Percentiles rank a stretch among this genome's conserved stretches.
phyloP scores from a whole-genome alignment of 73 alveolate genomes.

The Stentor coeruleus region DNA sequence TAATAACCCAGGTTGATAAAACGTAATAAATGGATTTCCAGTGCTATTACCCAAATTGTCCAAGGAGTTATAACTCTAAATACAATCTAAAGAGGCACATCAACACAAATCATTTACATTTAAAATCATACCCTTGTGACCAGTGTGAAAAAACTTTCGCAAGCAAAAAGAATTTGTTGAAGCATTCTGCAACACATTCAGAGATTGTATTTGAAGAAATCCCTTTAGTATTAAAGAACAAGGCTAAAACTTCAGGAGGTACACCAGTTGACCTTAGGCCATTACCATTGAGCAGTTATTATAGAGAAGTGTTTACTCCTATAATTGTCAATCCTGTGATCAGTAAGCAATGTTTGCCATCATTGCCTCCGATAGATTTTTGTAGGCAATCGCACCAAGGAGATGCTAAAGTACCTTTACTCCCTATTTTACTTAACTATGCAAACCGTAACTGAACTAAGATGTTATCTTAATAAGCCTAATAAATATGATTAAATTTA shows the following conservation, averaged over 20 bases:
- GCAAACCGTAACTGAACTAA: not conserved
- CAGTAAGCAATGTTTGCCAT: not conserved
- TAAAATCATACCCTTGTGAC: conserved; percentile 24
- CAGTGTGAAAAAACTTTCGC: conserved; percentile 3
- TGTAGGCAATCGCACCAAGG: not conserved
- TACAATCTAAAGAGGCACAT: conserved; percentile 19
- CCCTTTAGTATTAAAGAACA: not conserved
- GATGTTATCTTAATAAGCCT: not conserved
- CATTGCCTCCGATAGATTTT: not conserved
- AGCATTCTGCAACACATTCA: not conserved
- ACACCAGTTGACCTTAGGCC: conserved; percentile 1
- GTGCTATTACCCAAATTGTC: conserved; percentile 17
- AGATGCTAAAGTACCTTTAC: not conserved
- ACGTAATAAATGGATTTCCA: not conserved
- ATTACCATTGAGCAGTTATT: not conserved
- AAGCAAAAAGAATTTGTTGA: conserved; percentile 8
- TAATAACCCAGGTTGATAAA: too few relatives aligned
- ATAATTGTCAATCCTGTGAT: not conserved
- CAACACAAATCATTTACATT: not conserved
- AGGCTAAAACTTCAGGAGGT: not conserved
- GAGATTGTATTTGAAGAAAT: not conserved
- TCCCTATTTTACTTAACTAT: not conserved
- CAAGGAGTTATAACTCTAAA: not conserved
- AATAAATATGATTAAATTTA: not conserved
- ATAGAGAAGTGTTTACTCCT: not conserved